phyloP scores from a whole-genome alignment of 2,329 filamentous ascomycete genomes.

The Aureobasidium pullulans region DNA sequence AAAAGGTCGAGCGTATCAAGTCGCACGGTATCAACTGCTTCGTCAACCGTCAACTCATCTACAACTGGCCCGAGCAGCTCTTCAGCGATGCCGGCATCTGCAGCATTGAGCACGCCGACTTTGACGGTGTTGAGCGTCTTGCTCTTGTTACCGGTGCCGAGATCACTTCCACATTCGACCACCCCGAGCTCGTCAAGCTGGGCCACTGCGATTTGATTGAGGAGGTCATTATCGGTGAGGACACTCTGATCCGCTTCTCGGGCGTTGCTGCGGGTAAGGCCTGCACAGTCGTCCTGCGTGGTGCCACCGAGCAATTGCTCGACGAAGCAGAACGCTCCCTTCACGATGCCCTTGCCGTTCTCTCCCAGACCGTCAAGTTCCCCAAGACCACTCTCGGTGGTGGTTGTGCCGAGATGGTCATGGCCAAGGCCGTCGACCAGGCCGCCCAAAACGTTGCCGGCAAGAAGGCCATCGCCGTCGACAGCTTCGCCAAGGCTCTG shows the following conservation, averaged over 20 bases:
- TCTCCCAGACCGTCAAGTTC: slow-evolving; percentile 93
- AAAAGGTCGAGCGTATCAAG: slow-evolving; percentile 98
- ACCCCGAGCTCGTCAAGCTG: slow-evolving; percentile 93
- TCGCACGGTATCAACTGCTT: slow-evolving; percentile 99
- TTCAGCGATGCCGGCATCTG: slow-evolving; percentile 97
- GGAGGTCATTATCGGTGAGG: slow-evolving; percentile 96
- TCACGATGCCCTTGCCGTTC: slow-evolving; percentile 90
- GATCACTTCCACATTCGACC: slow-evolving; percentile 95
- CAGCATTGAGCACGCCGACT: slow-evolving; percentile 98
- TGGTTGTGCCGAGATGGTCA: slow-evolving; percentile 96
- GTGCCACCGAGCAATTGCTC: slow-evolving; percentile 91
- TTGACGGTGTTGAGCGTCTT: slow-evolving; percentile 92
- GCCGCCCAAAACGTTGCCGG: slow-evolving; percentile 90
- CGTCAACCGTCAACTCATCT: slow-evolving; percentile 98
- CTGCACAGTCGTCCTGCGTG: slow-evolving; percentile 92
- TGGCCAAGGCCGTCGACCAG: slow-evolving; percentile 95
- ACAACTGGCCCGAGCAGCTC: slow-evolving; percentile 99
- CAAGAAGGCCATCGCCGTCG: slow-evolving; percentile 92
- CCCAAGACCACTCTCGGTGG: slow-evolving; percentile 90
- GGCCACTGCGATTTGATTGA: slow-evolving; percentile 93
- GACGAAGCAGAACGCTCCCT: slow-evolving; percentile 95
- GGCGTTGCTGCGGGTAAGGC: slow-evolving; percentile 89
- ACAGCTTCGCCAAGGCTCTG: slow-evolving; percentile 80
- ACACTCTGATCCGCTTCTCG: slow-evolving; percentile 95
- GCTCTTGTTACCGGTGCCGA: slow-evolving; percentile 94